Percentiles rank a stretch among this genome's conserved stretches.
These are phyloP conservation scores for Berberis thunbergii DNA, from an alignment of 164 flowering plant species.

Conservation along the genomic window DNA sequence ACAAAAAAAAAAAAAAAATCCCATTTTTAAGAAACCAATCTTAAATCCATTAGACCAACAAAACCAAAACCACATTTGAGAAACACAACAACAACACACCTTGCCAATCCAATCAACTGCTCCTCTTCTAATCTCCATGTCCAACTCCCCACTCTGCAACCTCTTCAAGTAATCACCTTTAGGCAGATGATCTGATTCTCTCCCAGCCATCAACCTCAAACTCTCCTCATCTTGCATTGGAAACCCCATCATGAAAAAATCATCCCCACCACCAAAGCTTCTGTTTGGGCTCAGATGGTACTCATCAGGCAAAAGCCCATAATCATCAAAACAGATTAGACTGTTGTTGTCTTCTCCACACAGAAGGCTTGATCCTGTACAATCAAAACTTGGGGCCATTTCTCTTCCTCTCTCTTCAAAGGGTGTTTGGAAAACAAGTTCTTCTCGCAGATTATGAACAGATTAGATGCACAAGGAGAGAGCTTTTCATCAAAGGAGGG, in stretches of 20 bases:
- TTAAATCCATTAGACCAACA: background rate
- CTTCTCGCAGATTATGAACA: background rate
- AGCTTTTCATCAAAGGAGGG: conserved; percentile 5
- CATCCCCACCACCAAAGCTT: conserved; percentile 24
- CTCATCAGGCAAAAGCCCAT: conserved; percentile 9
- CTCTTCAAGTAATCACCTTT: conserved; percentile 46
- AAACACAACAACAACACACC: conserved; percentile 27
- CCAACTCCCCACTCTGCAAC: conserved; percentile 55
- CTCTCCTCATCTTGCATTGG: conserved; percentile 57
- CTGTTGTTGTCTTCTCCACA: conserved; percentile 65
- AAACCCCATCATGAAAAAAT: conserved; percentile 16
- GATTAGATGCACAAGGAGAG: background rate
- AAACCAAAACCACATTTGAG: conserved; percentile 1
- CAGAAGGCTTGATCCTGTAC: conserved; percentile 39
- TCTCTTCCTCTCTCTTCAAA: background rate
- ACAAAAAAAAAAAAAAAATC: no score
- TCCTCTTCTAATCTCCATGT: conserved; percentile 43
- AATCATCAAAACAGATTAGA: conserved; percentile 36
- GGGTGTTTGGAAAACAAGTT: background rate
- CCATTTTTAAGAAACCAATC: no score
- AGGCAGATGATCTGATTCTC: conserved; percentile 50
- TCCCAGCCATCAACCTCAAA: conserved; percentile 46
- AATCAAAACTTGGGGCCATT: conserved; percentile 74
- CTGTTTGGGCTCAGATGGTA: conserved; percentile 18
- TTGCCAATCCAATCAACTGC: conserved; percentile 81